Evolutionary conservation across 768 basidiomycete genomes (phyloP).

Genomic region (Rhizopogon vinicolor): DNA sequence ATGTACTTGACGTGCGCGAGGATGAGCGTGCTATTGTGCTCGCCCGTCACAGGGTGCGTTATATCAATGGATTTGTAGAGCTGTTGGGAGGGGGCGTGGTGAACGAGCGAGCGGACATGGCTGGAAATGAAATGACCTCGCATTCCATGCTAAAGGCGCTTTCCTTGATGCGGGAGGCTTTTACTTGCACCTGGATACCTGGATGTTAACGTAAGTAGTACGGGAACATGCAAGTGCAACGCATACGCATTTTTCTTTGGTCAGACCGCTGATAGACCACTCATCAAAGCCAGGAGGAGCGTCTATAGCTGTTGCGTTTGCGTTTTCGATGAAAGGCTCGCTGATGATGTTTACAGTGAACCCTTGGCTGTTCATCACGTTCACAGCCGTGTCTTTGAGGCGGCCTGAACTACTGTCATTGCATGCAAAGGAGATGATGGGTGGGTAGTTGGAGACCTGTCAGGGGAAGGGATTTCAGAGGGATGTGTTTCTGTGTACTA

Average conservation of each 20-base stretch:
- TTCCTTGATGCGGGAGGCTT: conserved; percentile 37
- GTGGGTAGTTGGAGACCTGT: conserved; percentile 18
- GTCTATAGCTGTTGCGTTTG: conserved; percentile 33
- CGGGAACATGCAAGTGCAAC: background rate
- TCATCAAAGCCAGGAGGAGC: conserved; percentile 33
- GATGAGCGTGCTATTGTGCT: conserved; percentile 26
- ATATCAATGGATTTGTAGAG: conserved; percentile 32
- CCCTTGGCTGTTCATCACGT: conserved; percentile 39
- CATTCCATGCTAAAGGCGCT: conserved; percentile 46
- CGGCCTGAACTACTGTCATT: conserved; percentile 8
- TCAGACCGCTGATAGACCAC: conserved; percentile 38
- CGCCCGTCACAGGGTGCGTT: conserved; percentile 22
- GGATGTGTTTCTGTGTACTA: background rate
- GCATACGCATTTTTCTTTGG: conserved; percentile 32
- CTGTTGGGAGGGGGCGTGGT: conserved; percentile 13
- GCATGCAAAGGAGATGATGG: conserved; percentile 35
- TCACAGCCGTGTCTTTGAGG: conserved; percentile 39
- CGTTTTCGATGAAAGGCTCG: conserved; percentile 39
- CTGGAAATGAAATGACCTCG: conserved; percentile 21
- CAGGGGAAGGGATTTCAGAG: background rate
- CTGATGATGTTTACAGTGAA: conserved; percentile 58
- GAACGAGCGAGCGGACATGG: background rate
- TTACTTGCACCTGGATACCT: conserved; percentile 28
- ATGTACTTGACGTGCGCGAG: conserved; percentile 35
- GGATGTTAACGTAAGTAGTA: background rate